Conservation (phyloP, 768 basidiomycete genomes). For the Pisolithus marmoratus region DNA sequence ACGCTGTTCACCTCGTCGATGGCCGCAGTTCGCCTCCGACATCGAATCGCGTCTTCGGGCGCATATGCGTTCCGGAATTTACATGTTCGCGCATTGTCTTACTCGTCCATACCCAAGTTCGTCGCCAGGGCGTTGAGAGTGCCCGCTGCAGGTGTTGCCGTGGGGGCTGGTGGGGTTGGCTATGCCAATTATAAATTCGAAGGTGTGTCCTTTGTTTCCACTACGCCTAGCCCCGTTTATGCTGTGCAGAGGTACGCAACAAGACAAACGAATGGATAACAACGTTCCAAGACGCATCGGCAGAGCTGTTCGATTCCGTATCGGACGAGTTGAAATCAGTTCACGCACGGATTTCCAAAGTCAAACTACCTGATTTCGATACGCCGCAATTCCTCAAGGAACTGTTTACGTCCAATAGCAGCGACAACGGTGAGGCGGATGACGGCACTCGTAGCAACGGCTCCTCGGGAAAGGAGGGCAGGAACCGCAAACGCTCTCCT, state of each 20-base stretch:
- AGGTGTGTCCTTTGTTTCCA: slow-evolving; percentile 43
- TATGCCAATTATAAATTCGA: slow-evolving; percentile 98
- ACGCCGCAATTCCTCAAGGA: slow-evolving; percentile 67
- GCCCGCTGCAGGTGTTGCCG: slow-evolving; percentile 81
- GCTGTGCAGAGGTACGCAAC: slow-evolving; percentile 61
- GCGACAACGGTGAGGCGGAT: slow-evolving; percentile 26
- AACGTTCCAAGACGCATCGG: slow-evolving; percentile 56
- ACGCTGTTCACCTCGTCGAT: slow-evolving; percentile 44
- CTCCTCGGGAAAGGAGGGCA: slow-evolving; percentile 32
- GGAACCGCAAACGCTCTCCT: slow-evolving; percentile 36
- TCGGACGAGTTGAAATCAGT: slow-evolving; percentile 61
- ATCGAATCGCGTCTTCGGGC: slow-evolving; percentile 40
- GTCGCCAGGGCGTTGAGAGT: slow-evolving; percentile 83
- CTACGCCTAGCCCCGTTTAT: not conserved
- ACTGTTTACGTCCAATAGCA: slow-evolving; percentile 35
- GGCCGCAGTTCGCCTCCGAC: slow-evolving; percentile 39
- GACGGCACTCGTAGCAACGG: slow-evolving; percentile 9
- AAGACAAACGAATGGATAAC: slow-evolving; percentile 62
- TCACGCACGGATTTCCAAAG: slow-evolving; percentile 51
- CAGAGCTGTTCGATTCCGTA: slow-evolving; percentile 63
- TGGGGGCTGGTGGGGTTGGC: slow-evolving; percentile 86
- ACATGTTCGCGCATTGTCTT: slow-evolving; percentile 74
- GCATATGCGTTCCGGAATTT: slow-evolving; percentile 52
- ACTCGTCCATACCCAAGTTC: slow-evolving; percentile 84
- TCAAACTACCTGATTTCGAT: slow-evolving; percentile 54